A percentile compares a stretch with the other conserved stretches of the same genome.
These are phyloP conservation scores for Gracilaria vermiculophylla DNA, from an alignment of 23 red algal genomes.

Conservation along the genomic window DNA sequence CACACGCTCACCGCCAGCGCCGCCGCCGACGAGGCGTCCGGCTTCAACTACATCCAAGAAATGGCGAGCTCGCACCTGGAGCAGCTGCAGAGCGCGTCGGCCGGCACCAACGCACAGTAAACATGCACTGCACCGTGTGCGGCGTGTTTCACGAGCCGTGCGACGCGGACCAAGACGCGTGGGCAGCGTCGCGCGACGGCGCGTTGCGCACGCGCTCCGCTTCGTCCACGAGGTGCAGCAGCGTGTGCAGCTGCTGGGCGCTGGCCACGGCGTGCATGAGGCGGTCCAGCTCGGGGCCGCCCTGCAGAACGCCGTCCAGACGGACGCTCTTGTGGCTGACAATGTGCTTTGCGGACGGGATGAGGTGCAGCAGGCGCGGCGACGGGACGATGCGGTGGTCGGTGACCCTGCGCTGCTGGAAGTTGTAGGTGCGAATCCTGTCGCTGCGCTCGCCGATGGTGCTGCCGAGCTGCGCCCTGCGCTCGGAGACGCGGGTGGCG, in stretches of 20 bases:
- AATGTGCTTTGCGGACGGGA: constrained; percentile 3
- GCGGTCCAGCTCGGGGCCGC: constrained; percentile 58
- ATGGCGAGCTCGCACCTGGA: constrained; percentile 41
- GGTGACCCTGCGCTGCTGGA: constrained; percentile 83
- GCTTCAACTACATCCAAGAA: constrained; percentile 36
- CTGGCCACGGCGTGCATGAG: constrained; percentile 32
- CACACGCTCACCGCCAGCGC: not conserved
- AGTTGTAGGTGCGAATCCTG: constrained; percentile 92
- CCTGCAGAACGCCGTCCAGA: constrained; percentile 48
- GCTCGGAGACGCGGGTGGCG: constrained; percentile 24
- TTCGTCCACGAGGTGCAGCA: constrained; percentile 23
- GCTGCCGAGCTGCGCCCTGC: constrained; percentile 73
- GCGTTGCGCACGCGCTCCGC: constrained; percentile 16
- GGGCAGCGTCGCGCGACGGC: not conserved
- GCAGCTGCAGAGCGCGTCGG: not conserved
- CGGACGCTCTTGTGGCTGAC: constrained; percentile 43
- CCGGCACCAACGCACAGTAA: not conserved
- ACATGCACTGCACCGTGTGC: not conserved
- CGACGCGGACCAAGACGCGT: no score
- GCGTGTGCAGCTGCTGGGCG: not conserved
- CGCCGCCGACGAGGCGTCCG: constrained; percentile 6
- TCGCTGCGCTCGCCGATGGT: constrained; percentile 78
- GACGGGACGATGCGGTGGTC: constrained; percentile 75
- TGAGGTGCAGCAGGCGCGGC: not conserved
- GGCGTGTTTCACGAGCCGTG: no score